Evolutionary conservation across 2,329 filamentous ascomycete genomes (phyloP).

Genomic region (Scedosporium minutisporum): DNA sequence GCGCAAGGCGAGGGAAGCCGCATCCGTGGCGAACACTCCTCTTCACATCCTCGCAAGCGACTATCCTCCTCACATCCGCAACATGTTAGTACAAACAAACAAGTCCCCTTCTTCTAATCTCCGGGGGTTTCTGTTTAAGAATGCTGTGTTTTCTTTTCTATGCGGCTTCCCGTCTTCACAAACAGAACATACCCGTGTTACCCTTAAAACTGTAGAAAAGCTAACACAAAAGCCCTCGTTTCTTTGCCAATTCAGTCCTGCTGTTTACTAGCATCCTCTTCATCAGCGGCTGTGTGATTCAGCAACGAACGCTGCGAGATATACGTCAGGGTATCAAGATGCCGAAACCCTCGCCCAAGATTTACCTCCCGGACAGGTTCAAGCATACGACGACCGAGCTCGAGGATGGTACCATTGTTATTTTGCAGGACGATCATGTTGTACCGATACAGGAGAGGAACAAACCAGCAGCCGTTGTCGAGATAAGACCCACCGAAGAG

Average conservation of each 20-base stretch:
- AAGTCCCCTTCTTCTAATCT: neutral
- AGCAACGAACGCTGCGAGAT: conserved; percentile 73
- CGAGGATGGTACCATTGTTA: conserved; percentile 33
- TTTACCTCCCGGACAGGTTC: conserved; percentile 42
- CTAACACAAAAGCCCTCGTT: neutral
- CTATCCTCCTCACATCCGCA: conserved; percentile 51
- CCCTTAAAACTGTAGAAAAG: neutral
- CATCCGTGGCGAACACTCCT: conserved; percentile 34
- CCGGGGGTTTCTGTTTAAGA: neutral
- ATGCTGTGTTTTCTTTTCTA: neutral
- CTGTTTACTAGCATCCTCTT: conserved; percentile 76
- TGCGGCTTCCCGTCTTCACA: neutral
- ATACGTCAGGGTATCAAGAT: conserved; percentile 63
- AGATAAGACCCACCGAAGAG: conserved; percentile 23
- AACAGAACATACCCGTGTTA: neutral
- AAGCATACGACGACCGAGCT: conserved; percentile 34
- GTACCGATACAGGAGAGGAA: conserved; percentile 16
- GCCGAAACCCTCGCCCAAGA: conserved; percentile 35
- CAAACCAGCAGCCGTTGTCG: conserved; percentile 18
- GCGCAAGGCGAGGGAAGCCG: neutral
- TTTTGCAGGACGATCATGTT: conserved; percentile 24
- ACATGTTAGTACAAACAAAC: conserved; percentile 41
- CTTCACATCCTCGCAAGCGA: conserved; percentile 62
- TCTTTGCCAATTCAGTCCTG: conserved; percentile 41
- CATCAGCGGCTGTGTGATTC: conserved; percentile 75